Evolutionary conservation across 306 rosid species (phyloP), one percentile per base, ranked within the genome.

Genomic region (Cucumis cinereus): DNA sequence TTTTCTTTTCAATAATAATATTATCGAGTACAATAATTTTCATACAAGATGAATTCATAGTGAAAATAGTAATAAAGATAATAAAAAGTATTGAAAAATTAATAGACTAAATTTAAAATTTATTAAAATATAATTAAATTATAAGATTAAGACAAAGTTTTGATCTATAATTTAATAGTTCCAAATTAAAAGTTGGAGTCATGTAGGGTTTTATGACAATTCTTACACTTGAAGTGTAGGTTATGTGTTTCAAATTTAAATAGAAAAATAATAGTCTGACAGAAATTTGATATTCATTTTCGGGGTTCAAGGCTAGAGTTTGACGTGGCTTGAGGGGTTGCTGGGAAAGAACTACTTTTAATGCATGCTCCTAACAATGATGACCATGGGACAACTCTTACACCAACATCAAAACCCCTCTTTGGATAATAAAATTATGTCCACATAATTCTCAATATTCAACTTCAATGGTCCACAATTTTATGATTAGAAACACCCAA

Each of bases 251-350:
- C 0, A n/a, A n/a, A 19, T n/a, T n/a, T 24, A 5, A 30, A 13
- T 2, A 7, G 26, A 4, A 58, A 26, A 56, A 58, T 23, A 4
- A 3, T 16, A 64, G 2, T 38, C 43, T 7, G 49, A 38, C 15
- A 22, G 43, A 41, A 2, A 10, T 41, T 41, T 22, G 55, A 47
- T 43, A 45, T 68, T 22, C 14, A 68, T 43, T 68, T 68, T 68
- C 1, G 55, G 74, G 20, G 12, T 68, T 68, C 35, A 68, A 68
- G 19, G 20, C 22, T 43, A 13, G 56, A 70, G 15, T 60, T 72
- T 83, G 85, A 63, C 82, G 79, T 77, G 79, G 75, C 36, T 45
- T 49, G 75, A 70, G 58, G 40, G 43, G 59, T 23, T 23, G 75
- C 12, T 53, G 75, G 5, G 40, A 47, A 15, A 41, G 40, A 45